Percentiles rank a stretch among this genome's conserved stretches.
Evolutionary conservation across 208 protist genomes (phyloP).

Genomic region (Spongospora subterranea): DNA sequence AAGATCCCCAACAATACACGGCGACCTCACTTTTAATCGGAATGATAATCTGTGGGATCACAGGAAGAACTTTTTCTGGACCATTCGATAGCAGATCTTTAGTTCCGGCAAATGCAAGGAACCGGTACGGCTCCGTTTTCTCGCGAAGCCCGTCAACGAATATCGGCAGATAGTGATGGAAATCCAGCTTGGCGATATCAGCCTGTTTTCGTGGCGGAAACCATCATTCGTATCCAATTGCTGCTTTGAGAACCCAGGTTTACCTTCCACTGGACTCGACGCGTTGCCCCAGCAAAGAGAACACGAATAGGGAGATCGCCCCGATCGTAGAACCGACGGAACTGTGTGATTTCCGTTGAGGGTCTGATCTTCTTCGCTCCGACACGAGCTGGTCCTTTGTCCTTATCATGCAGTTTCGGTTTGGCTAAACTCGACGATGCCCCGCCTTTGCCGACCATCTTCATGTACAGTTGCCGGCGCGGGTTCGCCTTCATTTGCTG

Average conservation of each 20-base stretch:
- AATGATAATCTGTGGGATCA: conserved; percentile 97
- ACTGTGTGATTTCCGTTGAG: conserved; percentile 82
- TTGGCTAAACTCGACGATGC: background rate
- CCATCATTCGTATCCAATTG: background rate
- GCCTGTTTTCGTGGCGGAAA: too few relatives aligned
- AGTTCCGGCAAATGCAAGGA: conserved; percentile 81
- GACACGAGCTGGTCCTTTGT: conserved; percentile 8
- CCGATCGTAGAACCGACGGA: conserved; percentile 95
- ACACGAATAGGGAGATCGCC: conserved; percentile 95
- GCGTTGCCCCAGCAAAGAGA: conserved; percentile 33
- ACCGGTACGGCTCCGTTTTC: conserved; percentile 94
- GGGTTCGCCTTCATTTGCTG: conserved; percentile 23
- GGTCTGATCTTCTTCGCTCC: conserved; percentile 24
- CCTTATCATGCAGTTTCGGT: background rate
- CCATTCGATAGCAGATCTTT: conserved; percentile 80
- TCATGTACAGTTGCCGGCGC: conserved; percentile 25
- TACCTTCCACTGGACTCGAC: conserved; percentile 42
- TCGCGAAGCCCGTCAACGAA: conserved; percentile 97
- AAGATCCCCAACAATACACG: background rate
- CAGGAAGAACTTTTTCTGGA: conserved; percentile 91
- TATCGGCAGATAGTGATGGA: conserved; percentile 98
- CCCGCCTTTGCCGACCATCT: conserved; percentile 21
- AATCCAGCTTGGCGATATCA: conserved; percentile 93
- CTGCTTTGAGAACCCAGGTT: background rate
- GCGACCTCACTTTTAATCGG: conserved; percentile 87